These are phyloP conservation scores for Sphagnum magellanicum DNA, from an alignment of 228 moss, liverwort and hornwort species.

Conservation along the genomic window DNA sequence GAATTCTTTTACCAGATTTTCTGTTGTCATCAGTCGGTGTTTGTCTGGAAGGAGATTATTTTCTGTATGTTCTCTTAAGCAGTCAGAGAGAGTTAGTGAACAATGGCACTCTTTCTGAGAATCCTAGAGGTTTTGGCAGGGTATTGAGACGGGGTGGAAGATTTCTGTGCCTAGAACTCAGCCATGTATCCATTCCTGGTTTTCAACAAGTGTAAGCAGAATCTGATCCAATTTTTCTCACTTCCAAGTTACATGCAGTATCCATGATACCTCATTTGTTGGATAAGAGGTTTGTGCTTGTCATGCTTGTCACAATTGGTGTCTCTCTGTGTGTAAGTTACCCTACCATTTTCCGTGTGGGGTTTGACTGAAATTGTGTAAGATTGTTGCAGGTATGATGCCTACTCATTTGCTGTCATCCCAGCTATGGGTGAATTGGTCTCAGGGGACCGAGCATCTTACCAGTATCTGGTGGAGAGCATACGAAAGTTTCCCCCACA, in stretches of 20 bases:
- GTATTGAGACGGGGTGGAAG: conserved; percentile 84
- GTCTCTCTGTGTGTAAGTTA: too few relatives aligned
- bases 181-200: conserved; percentile 77
- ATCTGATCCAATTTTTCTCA: too few relatives aligned
- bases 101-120: too few relatives aligned
- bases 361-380: conserved; percentile 1
- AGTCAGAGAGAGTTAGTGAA: too few relatives aligned
- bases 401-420: conserved; percentile 82
- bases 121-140: conserved; percentile 26
- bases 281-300: too few relatives aligned
- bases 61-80: too few relatives aligned
- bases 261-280: neutral
- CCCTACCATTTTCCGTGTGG: too few relatives aligned
- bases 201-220: conserved; percentile 75
- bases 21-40: too few relatives aligned
- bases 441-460: conserved; percentile 76
- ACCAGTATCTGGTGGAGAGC: conserved; percentile 97
- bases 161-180: conserved; percentile 86
- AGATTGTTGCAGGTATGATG: conserved; percentile 64
- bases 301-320: too few relatives aligned
- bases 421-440: conserved; percentile 82
- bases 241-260: neutral
- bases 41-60: too few relatives aligned
- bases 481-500: conserved; percentile 90
- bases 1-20: too few relatives aligned